A percentile compares a stretch with the other conserved stretches of the same genome.
Evolutionary conservation across 2,329 filamentous ascomycete genomes (phyloP).

Genomic region (Coniochaeta sp.): DNA sequence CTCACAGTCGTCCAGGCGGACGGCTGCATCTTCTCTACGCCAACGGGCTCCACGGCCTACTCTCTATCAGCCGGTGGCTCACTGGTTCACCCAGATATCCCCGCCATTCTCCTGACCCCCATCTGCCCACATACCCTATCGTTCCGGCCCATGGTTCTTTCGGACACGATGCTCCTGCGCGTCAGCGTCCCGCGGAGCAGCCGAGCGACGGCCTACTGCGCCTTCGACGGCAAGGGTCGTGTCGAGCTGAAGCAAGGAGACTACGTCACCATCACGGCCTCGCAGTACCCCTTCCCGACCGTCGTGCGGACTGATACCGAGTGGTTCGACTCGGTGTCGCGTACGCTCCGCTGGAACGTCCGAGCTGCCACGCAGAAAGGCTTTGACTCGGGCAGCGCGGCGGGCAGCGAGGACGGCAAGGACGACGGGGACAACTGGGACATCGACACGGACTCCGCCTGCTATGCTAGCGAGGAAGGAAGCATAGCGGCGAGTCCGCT

Average conservation of each 20-base stretch:
- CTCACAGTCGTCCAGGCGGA: slow-evolving; percentile 95
- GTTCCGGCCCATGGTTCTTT: slow-evolving; percentile 96
- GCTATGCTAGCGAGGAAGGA: slow-evolving; percentile 65
- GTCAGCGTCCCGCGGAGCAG: slow-evolving; percentile 79
- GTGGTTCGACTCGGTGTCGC: slow-evolving; percentile 93
- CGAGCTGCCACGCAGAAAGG: slow-evolving; percentile 87
- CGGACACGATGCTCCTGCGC: slow-evolving; percentile 86
- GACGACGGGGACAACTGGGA: slow-evolving; percentile 69
- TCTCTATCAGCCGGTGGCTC: slow-evolving; percentile 92
- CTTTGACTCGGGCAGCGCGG: slow-evolving; percentile 52
- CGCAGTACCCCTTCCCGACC: slow-evolving; percentile 94
- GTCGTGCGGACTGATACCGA: slow-evolving; percentile 84
- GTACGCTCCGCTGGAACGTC: slow-evolving; percentile 92
- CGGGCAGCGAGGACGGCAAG: slow-evolving; percentile 40
- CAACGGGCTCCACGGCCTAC: slow-evolving; percentile 91
- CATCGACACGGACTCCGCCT: slow-evolving; percentile 81
- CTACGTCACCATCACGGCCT: slow-evolving; percentile 91
- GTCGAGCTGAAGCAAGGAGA: slow-evolving; percentile 90
- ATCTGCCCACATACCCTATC: slow-evolving; percentile 97
- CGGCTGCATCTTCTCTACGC: slow-evolving; percentile 95
- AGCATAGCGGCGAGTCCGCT: slow-evolving; percentile 61
- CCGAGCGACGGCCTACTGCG: slow-evolving; percentile 89
- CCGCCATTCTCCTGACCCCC: slow-evolving; percentile 90
- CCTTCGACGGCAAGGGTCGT: slow-evolving; percentile 94
- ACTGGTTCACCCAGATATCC: slow-evolving; percentile 92